These are phyloP conservation scores for Otatea glauca DNA, from an alignment of 176 grass and related monocot genomes.

Conservation along the genomic window DNA sequence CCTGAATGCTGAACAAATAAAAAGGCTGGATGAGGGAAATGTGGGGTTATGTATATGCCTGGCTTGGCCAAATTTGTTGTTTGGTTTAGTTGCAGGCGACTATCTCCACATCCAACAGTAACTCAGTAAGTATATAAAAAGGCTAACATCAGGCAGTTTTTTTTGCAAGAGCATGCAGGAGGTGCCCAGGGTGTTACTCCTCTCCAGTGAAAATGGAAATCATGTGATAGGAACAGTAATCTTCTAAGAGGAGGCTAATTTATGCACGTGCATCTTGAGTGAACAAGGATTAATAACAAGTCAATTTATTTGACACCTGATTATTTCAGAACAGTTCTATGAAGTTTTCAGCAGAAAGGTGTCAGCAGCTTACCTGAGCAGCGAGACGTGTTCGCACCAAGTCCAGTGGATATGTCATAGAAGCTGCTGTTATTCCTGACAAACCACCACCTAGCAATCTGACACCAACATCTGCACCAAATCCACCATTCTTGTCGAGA, in stretches of 20 bases:
- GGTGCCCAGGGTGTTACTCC: background rate
- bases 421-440: constrained; percentile 93
- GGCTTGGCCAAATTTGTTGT: background rate
- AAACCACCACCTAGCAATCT: constrained; percentile 80
- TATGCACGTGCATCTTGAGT: constrained; percentile 9
- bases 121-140: background rate
- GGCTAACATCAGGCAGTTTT: background rate
- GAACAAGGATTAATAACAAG: background rate
- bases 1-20: constrained; percentile 4
- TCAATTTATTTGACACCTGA: background rate
- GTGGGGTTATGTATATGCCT: background rate
- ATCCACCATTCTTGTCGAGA: constrained; percentile 64
- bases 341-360: background rate
- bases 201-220: constrained; percentile 7
- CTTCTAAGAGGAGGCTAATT: constrained; percentile 9
- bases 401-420: constrained; percentile 85
- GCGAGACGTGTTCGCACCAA: constrained; percentile 87
- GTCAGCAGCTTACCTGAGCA: constrained; percentile 69
- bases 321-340: background rate
- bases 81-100: background rate
- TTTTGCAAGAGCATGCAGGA: background rate
- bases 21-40: background rate
- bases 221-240: background rate
- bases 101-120: background rate
- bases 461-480: constrained; percentile 71